phyloP scores from a whole-genome alignment of 139 green algal species.

The Chlamydomonas eustigma region DNA sequence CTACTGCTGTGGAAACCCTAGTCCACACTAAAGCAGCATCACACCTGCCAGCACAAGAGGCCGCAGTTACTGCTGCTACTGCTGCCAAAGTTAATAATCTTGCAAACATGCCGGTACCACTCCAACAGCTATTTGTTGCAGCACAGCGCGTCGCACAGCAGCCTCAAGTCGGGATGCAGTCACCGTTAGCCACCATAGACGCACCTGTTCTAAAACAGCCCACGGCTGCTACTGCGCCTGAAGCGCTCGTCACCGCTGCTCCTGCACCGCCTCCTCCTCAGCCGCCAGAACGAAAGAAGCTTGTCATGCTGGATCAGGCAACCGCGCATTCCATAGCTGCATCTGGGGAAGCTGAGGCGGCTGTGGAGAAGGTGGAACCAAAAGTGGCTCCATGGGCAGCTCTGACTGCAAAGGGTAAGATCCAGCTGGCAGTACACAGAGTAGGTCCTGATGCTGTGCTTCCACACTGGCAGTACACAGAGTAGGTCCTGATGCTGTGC shows the following conservation, averaged over 20 bases:
- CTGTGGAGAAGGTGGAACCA: constrained; percentile 15
- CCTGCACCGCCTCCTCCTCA: background rate
- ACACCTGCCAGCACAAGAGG: no score
- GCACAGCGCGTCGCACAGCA: background rate
- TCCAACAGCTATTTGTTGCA: background rate
- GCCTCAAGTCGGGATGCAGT: no score
- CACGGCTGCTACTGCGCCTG: no score
- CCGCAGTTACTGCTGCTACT: no score
- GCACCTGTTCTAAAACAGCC: no score
- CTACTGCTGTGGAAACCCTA: no score
- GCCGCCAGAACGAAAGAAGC: constrained; percentile 10
- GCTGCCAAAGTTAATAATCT: background rate
- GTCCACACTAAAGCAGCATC: no score
- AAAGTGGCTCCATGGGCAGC: constrained; percentile 62
- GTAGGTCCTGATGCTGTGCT: background rate
- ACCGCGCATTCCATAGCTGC: background rate
- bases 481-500: no score
- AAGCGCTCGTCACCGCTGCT: no score
- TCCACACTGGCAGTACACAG: no score
- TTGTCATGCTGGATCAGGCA: background rate
- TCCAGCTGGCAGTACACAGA: background rate
- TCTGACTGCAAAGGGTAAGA: constrained; percentile 27
- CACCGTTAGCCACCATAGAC: no score
- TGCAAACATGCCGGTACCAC: background rate
- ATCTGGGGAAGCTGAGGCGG: background rate